Base-by-base conservation (phyloP, 2,329 filamentous ascomycete species). In the Fusarium devonianum region DNA sequence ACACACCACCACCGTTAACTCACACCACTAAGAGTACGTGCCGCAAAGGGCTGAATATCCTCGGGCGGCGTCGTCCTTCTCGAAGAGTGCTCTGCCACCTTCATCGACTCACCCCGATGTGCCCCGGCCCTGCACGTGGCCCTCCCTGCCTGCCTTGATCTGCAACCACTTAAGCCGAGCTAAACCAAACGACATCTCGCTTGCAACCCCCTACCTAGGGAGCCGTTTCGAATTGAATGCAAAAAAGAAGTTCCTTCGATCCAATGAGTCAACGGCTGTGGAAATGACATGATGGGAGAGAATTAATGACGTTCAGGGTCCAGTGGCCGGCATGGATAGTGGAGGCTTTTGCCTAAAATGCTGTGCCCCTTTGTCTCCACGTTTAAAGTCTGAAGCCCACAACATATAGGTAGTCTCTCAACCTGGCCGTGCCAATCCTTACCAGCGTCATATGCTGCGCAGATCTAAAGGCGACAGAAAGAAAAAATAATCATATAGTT, bases 261-360 rank as follows among this genome's bases (percentile, higher is more conserved):
- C 11, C 22, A 25, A 38, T 59, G 55, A 58, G 21, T 59, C 55
- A 46, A 41, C 22, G 21, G 14, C n/a, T 32, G 14, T 36, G 8
- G 12, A 10, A 32, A 40, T 46, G 43, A 36, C 13, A 42, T 35
- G 26, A 26, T 22, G 13, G 14, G 19, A 38, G 18, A 38, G 50
- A 25, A 19, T 26, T 32, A 56, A 29, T 50, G 39, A 53, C 29
- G 49, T 43, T 28, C 29, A 33, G 51, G 44, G 50, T 43, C 41
- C 36, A 25, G 26, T 30, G 21, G 25, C 26, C 44, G 56, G 56
- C 18, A 35, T 14, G 35, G 46, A 35, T 18, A 41, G 60, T 62
- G 60, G 60, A 63, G 40, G 60, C 52, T 45, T 58, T 54, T 63
- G 60, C 60, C 60, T 63, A 64, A 50, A 63, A 46, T 38, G 10